Evolutionary conservation across 2,329 filamentous ascomycete species (phyloP).

Genomic region (Fusarium sp.): DNA sequence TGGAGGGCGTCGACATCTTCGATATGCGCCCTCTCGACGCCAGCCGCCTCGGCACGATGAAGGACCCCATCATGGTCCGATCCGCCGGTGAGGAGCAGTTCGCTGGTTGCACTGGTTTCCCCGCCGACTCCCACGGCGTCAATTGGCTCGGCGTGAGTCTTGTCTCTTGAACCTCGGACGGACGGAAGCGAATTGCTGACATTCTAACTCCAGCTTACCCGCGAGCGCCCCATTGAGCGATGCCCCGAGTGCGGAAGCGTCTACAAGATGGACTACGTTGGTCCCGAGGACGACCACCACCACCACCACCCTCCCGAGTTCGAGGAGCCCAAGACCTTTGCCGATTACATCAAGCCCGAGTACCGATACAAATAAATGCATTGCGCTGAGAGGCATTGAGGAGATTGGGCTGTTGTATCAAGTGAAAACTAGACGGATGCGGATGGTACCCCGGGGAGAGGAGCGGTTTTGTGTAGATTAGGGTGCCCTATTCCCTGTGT

Average conservation of each 20-base stretch:
- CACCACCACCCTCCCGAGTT: conserved; percentile 69
- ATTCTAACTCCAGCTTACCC: conserved; percentile 71
- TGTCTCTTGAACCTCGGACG: conserved; percentile 22
- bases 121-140: conserved; percentile 90
- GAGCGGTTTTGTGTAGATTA: conserved; percentile 56
- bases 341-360: conserved; percentile 93
- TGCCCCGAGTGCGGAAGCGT: conserved; percentile 97
- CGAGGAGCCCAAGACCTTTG: conserved; percentile 94
- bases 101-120: conserved; percentile 92
- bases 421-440: conserved; percentile 41
- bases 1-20: conserved; percentile 97
- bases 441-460: conserved; percentile 41
- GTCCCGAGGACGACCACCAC: conserved; percentile 79
- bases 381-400: conserved; percentile 35
- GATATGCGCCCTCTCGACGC: conserved; percentile 97
- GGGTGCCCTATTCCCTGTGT: conserved; percentile 51
- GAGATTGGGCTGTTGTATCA: conserved; percentile 39
- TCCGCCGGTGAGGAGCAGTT: conserved; percentile 97
- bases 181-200: conserved; percentile 33
- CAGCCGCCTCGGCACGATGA: conserved; percentile 88
- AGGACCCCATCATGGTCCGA: conserved; percentile 90
- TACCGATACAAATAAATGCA: conserved; percentile 76
- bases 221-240: conserved; percentile 90
- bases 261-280: conserved; percentile 98
- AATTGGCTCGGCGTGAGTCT: conserved; percentile 87